Evolutionary conservation across 1,139 yeast genomes (phyloP), one percentile per base, ranked within the genome.

Genomic region (Hansenula sp.): DNA sequence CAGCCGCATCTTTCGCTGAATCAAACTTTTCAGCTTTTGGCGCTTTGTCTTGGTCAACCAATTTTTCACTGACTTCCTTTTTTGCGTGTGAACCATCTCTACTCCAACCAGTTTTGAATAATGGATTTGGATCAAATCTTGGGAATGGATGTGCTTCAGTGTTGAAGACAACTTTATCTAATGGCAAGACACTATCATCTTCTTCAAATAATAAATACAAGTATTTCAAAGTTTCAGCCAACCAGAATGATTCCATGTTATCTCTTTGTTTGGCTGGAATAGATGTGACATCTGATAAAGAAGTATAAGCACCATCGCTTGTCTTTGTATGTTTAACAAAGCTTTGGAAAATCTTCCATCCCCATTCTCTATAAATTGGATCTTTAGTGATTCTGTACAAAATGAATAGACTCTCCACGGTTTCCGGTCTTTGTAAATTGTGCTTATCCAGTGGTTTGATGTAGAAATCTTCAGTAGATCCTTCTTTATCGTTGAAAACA

Each of bases 111-210:
- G 91, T 84, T 44, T 71, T 70, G 58, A 84, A 81, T 40, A 65
- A 60, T 3, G 77, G 74, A 17, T 68, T 73, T 68, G 77, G 66
- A 25, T 75, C 76, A 53, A 85, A 83, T 44, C 48, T 47, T 18
- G 97, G 97, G 67, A 91, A 78, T 37, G 96, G 95, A 63, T 91
- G 98, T 0, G 96, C 97, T 59, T 88, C 96, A 2, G 96, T 88
- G 64, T 88, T 91, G 72, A 89, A 89, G 2, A 91, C 91, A 47
- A 84, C 77, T 48, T 83, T 67, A 41, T 80, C 81, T 49, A 86
- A 69, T 13, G 87, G 82, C 32, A 79, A 54, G 47, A 70, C 63
- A 54, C 75, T 71, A 36, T 81, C 81, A 54, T 85, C 89, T 44
- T 75, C 79, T 46, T 79, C 84, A 65, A 91, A 91, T 53, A 91